Percentiles rank a stretch among this genome's conserved stretches.
phyloP scores from a whole-genome alignment of 441 rosid genomes.

The Kokia cookei region DNA sequence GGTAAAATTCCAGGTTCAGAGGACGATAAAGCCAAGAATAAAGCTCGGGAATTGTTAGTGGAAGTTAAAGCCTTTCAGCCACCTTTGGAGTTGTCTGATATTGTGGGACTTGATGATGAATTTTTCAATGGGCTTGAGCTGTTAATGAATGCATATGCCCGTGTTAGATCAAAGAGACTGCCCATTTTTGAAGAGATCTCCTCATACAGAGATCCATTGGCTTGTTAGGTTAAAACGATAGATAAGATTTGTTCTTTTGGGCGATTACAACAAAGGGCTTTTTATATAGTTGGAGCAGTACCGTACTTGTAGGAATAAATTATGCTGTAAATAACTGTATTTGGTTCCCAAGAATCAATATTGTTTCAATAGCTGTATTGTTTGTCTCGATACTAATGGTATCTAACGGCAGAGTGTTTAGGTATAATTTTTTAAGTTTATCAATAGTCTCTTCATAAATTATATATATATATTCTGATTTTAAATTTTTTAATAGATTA shows the following conservation, averaged over 20 bases:
- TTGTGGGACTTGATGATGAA: conserved; percentile 40
- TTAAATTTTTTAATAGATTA: too few relatives aligned
- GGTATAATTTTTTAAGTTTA: too few relatives aligned
- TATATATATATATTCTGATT: too few relatives aligned
- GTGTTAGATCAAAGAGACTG: conserved; percentile 60
- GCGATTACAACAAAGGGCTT: not conserved
- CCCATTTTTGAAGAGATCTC: conserved; percentile 86
- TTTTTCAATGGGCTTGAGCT: conserved; percentile 51
- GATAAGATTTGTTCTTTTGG: not conserved
- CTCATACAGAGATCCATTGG: conserved; percentile 52
- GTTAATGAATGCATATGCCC: conserved; percentile 38
- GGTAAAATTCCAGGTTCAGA: conserved; percentile 46
- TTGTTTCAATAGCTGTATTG: too few relatives aligned
- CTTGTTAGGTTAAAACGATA: conserved; percentile 25
- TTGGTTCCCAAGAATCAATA: too few relatives aligned
- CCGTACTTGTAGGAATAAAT: too few relatives aligned
- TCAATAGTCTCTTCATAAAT: too few relatives aligned
- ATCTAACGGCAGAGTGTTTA: too few relatives aligned
- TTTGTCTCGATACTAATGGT: too few relatives aligned
- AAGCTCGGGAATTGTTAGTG: conserved; percentile 53
- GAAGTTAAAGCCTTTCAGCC: conserved; percentile 40
- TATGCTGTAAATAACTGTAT: too few relatives aligned
- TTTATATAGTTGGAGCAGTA: too few relatives aligned
- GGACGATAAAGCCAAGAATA: conserved; percentile 44
- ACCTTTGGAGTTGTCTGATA: conserved; percentile 12